phyloP scores from a whole-genome alignment of 2,329 filamentous ascomycete species.

The Fusarium pseudoanthophilum region DNA sequence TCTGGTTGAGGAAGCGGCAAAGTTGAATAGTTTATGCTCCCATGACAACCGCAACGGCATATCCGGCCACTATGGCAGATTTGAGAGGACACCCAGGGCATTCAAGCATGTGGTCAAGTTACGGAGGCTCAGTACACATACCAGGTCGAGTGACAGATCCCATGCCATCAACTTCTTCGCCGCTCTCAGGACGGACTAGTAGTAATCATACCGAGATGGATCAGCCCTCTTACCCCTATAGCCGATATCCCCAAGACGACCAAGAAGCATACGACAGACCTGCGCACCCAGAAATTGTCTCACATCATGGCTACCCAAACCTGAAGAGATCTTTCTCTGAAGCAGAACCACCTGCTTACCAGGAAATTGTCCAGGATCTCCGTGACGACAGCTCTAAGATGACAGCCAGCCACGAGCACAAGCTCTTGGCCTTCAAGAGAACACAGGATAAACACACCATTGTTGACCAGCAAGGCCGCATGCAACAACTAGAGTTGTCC shows the following conservation, averaged over 20 bases:
- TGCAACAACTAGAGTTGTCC: conserved; percentile 70
- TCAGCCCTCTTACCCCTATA: conserved; percentile 62
- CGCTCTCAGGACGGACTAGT: conserved; percentile 62
- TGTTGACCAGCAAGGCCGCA: conserved; percentile 67
- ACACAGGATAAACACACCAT: conserved; percentile 69
- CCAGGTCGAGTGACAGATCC: conserved; percentile 61
- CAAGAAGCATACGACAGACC: conserved; percentile 65
- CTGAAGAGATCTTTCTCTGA: conserved; percentile 69
- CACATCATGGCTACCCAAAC: conserved; percentile 64
- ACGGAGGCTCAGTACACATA: conserved; percentile 65
- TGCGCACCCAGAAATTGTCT: conserved; percentile 58
- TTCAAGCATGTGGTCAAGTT: conserved; percentile 68
- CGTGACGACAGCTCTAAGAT: conserved; percentile 68
- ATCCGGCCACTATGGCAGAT: conserved; percentile 72
- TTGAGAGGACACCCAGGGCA: conserved; percentile 69
- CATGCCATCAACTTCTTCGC: conserved; percentile 59
- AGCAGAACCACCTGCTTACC: conserved; percentile 65
- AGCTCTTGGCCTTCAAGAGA: conserved; percentile 67
- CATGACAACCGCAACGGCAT: conserved; percentile 71
- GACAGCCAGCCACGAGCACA: conserved; percentile 69
- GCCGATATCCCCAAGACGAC: conserved; percentile 66
- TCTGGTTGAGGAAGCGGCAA: conserved; percentile 40
- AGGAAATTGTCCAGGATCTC: conserved; percentile 70
- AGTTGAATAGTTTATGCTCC: conserved; percentile 58
- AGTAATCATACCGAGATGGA: conserved; percentile 62